Evolutionary conservation across 768 basidiomycete species (phyloP).

Genomic region (Clathrus columnatus): DNA sequence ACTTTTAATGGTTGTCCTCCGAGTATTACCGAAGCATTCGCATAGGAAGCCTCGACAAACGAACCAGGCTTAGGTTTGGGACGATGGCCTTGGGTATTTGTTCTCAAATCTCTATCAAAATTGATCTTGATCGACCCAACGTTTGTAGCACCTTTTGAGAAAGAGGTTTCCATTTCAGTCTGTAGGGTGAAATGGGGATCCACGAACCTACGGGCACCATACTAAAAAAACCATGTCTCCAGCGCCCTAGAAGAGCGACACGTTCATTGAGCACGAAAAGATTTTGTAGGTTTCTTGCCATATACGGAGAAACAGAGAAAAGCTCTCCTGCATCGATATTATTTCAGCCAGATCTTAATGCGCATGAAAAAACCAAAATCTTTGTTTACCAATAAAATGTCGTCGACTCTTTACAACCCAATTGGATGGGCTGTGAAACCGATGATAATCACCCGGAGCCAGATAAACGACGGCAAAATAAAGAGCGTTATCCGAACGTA

Average conservation of each 20-base stretch:
- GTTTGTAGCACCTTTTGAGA: conserved; percentile 59
- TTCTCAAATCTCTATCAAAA: conserved; percentile 89
- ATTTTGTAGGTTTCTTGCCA: conserved; percentile 85
- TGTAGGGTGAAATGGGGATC: not conserved
- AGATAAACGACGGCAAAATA: conserved; percentile 96
- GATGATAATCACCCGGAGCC: conserved; percentile 96
- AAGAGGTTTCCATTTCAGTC: not conserved
- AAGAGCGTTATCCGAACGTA: conserved; percentile 70
- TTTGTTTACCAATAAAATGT: conserved; percentile 75
- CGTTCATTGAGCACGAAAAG: conserved; percentile 98
- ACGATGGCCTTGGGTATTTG: conserved; percentile 67
- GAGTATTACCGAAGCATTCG: conserved; percentile 71
- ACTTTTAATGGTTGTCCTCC: conserved; percentile 79
- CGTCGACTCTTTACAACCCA: conserved; percentile 97
- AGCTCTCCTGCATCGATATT: conserved; percentile 58
- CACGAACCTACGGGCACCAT: conserved; percentile 86
- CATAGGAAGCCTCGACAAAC: conserved; percentile 88
- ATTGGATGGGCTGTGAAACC: conserved; percentile 90
- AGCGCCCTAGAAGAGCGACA: conserved; percentile 87
- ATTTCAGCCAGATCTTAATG: conserved; percentile 1
- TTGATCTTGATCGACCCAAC: conserved; percentile 95
- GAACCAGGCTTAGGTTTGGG: conserved; percentile 66
- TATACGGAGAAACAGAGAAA: conserved; percentile 93
- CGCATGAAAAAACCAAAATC: not conserved
- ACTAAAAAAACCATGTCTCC: conserved; percentile 92